phyloP scores from a whole-genome alignment of 306 rosid species.

The Vigna reflexopilosa region DNA sequence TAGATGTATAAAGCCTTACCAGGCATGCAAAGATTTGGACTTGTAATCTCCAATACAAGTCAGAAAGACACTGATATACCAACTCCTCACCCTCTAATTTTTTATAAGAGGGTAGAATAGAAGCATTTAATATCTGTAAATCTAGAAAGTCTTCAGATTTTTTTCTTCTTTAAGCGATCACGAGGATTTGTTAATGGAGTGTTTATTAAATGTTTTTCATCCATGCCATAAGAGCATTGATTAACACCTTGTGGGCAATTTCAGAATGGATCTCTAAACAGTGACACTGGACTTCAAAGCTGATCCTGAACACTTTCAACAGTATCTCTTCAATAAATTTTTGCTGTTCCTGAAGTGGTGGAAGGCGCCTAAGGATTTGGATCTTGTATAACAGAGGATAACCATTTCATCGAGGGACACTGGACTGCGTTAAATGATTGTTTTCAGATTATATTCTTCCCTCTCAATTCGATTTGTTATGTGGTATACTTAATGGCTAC shows the following conservation, averaged over 20 bases:
- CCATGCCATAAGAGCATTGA: neutral
- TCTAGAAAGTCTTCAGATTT: neutral
- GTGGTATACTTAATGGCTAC: too few species aligned
- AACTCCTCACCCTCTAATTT: neutral
- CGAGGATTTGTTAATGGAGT: neutral
- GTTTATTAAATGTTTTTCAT: neutral
- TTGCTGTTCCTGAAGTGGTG: constrained; percentile 6
- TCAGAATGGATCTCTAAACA: constrained; percentile 44
- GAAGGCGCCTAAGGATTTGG: constrained; percentile 11
- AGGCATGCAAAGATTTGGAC: neutral
- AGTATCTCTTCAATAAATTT: constrained; percentile 19
- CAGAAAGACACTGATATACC: neutral
- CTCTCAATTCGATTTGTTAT: too few species aligned
- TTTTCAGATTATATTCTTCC: too few species aligned
- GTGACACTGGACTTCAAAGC: constrained; percentile 32
- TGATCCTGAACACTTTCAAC: constrained; percentile 35
- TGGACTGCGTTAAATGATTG: constrained; percentile 19
- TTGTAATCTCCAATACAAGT: neutral
- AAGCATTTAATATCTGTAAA: neutral
- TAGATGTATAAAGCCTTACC: neutral
- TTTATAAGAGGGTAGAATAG: neutral
- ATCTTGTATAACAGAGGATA: constrained; percentile 12
- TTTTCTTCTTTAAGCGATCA: constrained; percentile 12
- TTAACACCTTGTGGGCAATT: constrained; percentile 20
- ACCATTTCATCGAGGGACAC: constrained; percentile 11